Conservation (phyloP, 345 rosid genomes). For the Euphorbia pulcherrima region DNA sequence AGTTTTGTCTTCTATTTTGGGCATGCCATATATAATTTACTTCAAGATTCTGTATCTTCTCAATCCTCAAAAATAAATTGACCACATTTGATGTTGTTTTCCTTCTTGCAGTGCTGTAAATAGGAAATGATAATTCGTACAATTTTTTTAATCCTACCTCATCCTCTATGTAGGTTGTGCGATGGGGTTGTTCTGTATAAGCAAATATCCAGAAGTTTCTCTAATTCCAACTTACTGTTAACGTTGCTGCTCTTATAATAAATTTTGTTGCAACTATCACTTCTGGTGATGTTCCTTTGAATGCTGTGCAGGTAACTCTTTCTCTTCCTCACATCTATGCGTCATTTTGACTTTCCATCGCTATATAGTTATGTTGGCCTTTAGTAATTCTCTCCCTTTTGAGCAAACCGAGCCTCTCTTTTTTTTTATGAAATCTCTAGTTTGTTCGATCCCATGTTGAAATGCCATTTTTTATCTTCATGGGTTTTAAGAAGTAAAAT, state of each 20-base stretch:
- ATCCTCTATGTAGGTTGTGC: conserved; percentile 92
- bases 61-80: not conserved
- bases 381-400: too few species aligned
- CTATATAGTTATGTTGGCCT: too few species aligned
- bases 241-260: conserved; percentile 86
- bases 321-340: conserved; percentile 16
- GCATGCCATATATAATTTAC: not conserved
- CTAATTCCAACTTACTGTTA: conserved; percentile 94
- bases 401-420: too few species aligned
- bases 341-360: too few species aligned
- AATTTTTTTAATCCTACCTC: not conserved
- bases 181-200: conserved; percentile 98
- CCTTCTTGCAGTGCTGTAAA: too few species aligned
- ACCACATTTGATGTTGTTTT: not conserved
- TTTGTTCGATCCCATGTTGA: too few species aligned
- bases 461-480: too few species aligned
- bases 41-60: not conserved
- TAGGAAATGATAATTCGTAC: not conserved
- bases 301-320: conserved; percentile 76
- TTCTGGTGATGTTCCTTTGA: conserved; percentile 86
- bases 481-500: too few species aligned
- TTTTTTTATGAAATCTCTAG: too few species aligned
- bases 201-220: conserved; percentile 97
- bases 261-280: conserved; percentile 87
- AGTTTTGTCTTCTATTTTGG: not conserved